Evolutionary conservation across 2,329 filamentous ascomycete genomes (phyloP).

Genomic region (Scytalidium sp.): DNA sequence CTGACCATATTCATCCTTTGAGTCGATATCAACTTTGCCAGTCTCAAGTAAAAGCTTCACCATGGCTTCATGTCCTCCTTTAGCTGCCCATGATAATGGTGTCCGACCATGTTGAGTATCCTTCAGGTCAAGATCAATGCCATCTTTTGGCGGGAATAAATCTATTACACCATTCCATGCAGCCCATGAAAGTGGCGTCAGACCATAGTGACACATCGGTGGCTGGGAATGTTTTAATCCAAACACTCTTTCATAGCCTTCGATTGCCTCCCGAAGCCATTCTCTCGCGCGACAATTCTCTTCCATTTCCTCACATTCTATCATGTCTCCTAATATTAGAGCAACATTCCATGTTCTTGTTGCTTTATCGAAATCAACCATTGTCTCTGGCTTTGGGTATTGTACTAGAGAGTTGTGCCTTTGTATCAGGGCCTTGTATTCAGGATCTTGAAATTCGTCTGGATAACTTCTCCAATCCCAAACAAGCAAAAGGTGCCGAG

Average conservation of each 20-base stretch:
- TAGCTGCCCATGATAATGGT: too few relatives aligned
- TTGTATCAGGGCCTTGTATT: neutral
- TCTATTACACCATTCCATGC: slow-evolving; percentile 19
- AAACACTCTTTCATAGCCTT: slow-evolving; percentile 8
- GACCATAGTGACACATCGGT: neutral
- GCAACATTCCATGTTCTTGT: slow-evolving; percentile 7
- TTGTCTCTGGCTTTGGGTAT: slow-evolving; percentile 21
- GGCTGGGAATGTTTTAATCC: slow-evolving; percentile 3
- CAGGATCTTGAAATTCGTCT: neutral
- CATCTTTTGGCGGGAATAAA: slow-evolving; percentile 4
- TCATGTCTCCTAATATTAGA: slow-evolving; percentile 8
- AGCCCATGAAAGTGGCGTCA: neutral
- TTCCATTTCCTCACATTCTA: slow-evolving; percentile 9
- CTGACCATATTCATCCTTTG: neutral
- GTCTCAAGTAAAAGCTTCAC: slow-evolving; percentile 2
- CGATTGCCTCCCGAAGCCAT: slow-evolving; percentile 10
- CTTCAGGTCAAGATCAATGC: slow-evolving; percentile 6
- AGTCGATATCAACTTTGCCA: neutral
- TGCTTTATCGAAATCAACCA: slow-evolving; percentile 3
- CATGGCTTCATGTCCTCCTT: slow-evolving; percentile 2
- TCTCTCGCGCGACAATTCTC: too few relatives aligned
- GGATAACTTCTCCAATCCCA: neutral
- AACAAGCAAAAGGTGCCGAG: neutral
- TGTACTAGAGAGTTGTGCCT: neutral
- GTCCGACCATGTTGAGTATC: slow-evolving; percentile 7